Base-by-base conservation (phyloP, 352 stramenopile species). In the Globisporangium nodosum region DNA sequence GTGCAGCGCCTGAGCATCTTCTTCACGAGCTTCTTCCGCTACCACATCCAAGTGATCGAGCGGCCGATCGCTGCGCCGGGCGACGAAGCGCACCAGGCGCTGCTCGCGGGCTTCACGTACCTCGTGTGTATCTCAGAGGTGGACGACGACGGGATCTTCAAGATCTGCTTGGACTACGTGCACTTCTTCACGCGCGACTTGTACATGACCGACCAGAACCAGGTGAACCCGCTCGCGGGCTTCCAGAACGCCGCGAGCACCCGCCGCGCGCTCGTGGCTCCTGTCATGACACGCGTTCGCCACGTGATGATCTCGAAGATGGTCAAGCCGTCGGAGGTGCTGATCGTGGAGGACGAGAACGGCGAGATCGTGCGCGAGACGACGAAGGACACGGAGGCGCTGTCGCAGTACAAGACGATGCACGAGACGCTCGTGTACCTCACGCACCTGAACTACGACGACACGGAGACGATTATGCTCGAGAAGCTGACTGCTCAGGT, bases 391-490 rank as follows among this genome's bases (percentile, higher is more conserved):
- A 99, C 97, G 8, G 97, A 99, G 70, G 97, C 97, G 1, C 94
- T 99, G 64, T 98, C 96, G 35, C 96, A 99, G 82, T 99, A 99
- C 80, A 99, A 99, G 81, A 99, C 95, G 8, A 99, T 99, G 97
- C 85, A 98, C 58, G 97, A 99, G 78, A 98, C 94, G 13, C 76
- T 99, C 5, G 97, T 99, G 50, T 99, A 99, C 76, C 84, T 99
- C 54, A 99, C 97, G n/a, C 96, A 99, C 71, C 76, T 99, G 50
- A 98, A 99, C 76, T 98, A 97, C 59, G 96, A 99, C 66, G 97
- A 99, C 73, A 99, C 97, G 9, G 97, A 99, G 74, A 97, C 76
- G 35, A 99, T 99, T 57, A 99, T 99, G 95, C 81, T 99, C 18
- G 87, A 98, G 54, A 99, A 99, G 65, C 82, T 99, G 13, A 97